Evolutionary conservation across 257 asterid species (phyloP), one percentile per base, ranked within the genome.

Genomic region (Jasminum sambac): DNA sequence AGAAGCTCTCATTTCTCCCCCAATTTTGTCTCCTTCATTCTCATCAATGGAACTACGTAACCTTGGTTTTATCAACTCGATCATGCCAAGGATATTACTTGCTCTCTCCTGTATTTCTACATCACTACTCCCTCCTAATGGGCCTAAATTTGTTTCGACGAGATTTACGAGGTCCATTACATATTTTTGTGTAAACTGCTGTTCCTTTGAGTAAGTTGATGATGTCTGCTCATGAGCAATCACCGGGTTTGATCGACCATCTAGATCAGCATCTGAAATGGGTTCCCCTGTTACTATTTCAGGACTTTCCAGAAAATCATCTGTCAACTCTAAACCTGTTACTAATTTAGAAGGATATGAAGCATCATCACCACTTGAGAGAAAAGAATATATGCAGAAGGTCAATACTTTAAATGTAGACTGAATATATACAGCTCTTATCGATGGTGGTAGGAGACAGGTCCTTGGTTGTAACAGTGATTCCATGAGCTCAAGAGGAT

Each of bases 91-190:
- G 66, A 85, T 84, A 77, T 94, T 94, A 72, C 79, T 83, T 19
- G 88, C 95, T 78, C 99, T 86, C 82, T 94, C 99, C 70, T 80
- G 90, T 52, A 94, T 81, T 83, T 94, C 99, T 41, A 91, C 96
- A 65, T 91, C 99, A 77, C 83, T 83, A 77, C 95, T 84, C 69
- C 87, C 89, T 36, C 78, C 78, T 79, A 91, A 76, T 71, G 91
- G 92, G 38, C 84, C 84, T 87, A 91, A 80, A 72, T 84, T 83
- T 69, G 80, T 79, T 70, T 88, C 96, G 17, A 85, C 86, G 67
- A 94, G 84, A 79, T 84, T 84, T 62, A 89, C 75, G 62, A 94
- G 76, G 71, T 77, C 81, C 78, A 73, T 52, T 23, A 91, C 72
- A 67, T 89, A 81, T 77, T 89, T 86, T 71, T 68, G 79, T 21